Conservation (phyloP, 2,329 filamentous ascomycete species). For the Diaporthe ampelina region DNA sequence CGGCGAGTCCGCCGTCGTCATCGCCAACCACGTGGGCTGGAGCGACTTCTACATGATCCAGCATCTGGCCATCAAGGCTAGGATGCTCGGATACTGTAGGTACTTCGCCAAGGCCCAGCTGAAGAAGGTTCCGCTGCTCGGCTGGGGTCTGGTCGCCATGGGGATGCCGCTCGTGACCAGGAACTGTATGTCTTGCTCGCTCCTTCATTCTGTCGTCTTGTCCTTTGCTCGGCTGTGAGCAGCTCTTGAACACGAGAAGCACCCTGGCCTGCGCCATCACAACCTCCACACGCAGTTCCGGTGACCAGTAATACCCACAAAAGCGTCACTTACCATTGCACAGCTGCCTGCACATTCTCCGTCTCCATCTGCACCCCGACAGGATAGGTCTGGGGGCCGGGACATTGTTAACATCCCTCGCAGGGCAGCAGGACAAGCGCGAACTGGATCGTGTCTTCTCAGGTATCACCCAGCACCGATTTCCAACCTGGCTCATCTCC, state of each 20-base stretch:
- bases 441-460: slow-evolving; percentile 71
- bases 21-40: slow-evolving; percentile 73
- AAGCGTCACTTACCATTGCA: background rate
- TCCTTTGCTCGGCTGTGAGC: background rate
- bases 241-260: too few species aligned
- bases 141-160: slow-evolving; percentile 76
- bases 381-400: background rate
- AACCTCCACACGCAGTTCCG: background rate
- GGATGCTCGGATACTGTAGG: slow-evolving; percentile 72
- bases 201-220: background rate
- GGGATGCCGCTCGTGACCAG: slow-evolving; percentile 74
- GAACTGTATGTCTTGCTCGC: slow-evolving; percentile 56
- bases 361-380: too few species aligned
- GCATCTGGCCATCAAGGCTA: slow-evolving; percentile 64
- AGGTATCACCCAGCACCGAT: slow-evolving; percentile 64
- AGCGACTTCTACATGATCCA: slow-evolving; percentile 76
- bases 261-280: too few species aligned
- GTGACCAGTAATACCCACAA: background rate
- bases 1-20: slow-evolving; percentile 71
- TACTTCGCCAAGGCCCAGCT: slow-evolving; percentile 75
- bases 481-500: slow-evolving; percentile 74
- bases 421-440: slow-evolving; percentile 56
- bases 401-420: background rate
- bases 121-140: slow-evolving; percentile 70
- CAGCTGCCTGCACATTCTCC: background rate